A percentile compares a stretch with the other conserved stretches of the same genome.
These are phyloP conservation scores for Anisogramma anomala DNA, from an alignment of 2,329 filamentous ascomycete genomes.

Conservation along the genomic window DNA sequence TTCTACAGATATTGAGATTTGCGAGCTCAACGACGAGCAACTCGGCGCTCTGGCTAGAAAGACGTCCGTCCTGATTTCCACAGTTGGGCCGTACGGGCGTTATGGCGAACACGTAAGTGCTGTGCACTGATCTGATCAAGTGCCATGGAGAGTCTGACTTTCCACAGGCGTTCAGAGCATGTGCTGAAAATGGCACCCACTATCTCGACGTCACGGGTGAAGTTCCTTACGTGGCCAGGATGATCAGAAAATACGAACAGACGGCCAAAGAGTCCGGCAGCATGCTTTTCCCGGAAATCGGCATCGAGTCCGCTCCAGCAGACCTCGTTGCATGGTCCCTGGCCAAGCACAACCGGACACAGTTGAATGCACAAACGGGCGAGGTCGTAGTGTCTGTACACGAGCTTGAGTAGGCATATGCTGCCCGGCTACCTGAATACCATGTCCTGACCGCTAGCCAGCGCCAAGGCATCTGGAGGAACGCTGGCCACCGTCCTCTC, in stretches of 20 bases:
- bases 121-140: no score
- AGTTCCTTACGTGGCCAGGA: slow-evolving; percentile 42
- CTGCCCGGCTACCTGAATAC: neutral
- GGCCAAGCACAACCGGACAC: slow-evolving; percentile 37
- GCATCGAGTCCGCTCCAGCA: slow-evolving; percentile 50
- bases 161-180: slow-evolving; percentile 43
- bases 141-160: neutral
- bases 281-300: slow-evolving; percentile 49
- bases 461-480: slow-evolving; percentile 47
- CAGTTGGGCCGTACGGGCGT: slow-evolving; percentile 46
- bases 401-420: slow-evolving; percentile 25
- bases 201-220: slow-evolving; percentile 55
- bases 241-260: slow-evolving; percentile 48
- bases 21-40: slow-evolving; percentile 33
- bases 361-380: slow-evolving; percentile 36
- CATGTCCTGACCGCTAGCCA: slow-evolving; percentile 20
- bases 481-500: slow-evolving; percentile 56
- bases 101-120: slow-evolving; percentile 37
- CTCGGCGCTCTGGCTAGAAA: slow-evolving; percentile 41
- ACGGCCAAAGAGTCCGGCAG: slow-evolving; percentile 42
- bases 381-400: slow-evolving; percentile 44
- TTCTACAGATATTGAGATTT: slow-evolving; percentile 39
- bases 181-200: slow-evolving; percentile 50
- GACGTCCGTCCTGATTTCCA: slow-evolving; percentile 43
- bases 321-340: slow-evolving; percentile 48